Conservation (phyloP, 1,284 basidiomycete species). For the Bondarzewia mesenterica region DNA sequence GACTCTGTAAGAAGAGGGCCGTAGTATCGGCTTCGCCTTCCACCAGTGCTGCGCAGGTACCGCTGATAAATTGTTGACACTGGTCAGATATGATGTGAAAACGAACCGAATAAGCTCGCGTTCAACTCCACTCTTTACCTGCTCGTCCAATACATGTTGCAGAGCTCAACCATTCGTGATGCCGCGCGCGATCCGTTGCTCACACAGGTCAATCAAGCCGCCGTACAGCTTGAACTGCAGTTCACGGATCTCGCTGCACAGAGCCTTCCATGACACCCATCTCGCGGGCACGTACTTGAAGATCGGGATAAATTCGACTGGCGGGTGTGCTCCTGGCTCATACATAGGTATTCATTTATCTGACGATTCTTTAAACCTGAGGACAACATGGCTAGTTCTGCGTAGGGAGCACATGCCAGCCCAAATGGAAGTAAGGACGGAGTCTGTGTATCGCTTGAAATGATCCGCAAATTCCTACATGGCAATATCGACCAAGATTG, state of each 20-base stretch:
- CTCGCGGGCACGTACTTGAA: slow-evolving; percentile 25
- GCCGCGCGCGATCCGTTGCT: not conserved
- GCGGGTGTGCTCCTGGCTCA: slow-evolving; percentile 24
- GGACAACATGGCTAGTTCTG: slow-evolving; percentile 16
- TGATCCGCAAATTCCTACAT: slow-evolving; percentile 20
- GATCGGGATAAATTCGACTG: slow-evolving; percentile 26
- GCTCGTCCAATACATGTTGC: too few species aligned
- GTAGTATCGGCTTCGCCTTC: slow-evolving; percentile 25
- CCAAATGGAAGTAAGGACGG: slow-evolving; percentile 21
- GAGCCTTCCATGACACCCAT: slow-evolving; percentile 25
- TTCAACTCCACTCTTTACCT: too few species aligned
- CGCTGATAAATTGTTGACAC: not conserved
- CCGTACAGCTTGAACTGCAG: slow-evolving; percentile 18
- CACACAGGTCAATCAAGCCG: slow-evolving; percentile 12
- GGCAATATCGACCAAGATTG: not conserved
- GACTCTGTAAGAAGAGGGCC: slow-evolving; percentile 17
- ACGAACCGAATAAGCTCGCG: too few species aligned
- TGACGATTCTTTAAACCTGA: slow-evolving; percentile 19
- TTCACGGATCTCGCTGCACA: slow-evolving; percentile 15
- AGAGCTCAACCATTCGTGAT: too few species aligned
- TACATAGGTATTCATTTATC: slow-evolving; percentile 20
- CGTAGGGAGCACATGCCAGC: slow-evolving; percentile 24
- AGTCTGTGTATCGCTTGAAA: slow-evolving; percentile 20
- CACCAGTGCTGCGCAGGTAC: slow-evolving; percentile 1
- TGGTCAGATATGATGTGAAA: too few species aligned